Evolutionary conservation across 2,329 filamentous ascomycete species (phyloP).

Genomic region (Verticillium klebahnii): DNA sequence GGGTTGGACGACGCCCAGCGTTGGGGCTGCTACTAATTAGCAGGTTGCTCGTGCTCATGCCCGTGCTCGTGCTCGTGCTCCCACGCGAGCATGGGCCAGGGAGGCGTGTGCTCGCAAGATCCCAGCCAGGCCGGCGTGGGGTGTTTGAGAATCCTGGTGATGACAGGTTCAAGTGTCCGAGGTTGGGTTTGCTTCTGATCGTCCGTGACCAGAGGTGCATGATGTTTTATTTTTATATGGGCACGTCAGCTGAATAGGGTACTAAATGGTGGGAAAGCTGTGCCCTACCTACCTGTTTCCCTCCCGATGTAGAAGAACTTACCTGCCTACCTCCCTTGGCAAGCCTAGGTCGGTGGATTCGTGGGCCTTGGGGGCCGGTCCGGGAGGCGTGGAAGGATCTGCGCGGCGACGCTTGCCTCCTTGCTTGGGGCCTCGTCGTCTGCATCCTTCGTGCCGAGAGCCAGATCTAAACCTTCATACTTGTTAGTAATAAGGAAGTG

Average conservation of each 20-base stretch:
- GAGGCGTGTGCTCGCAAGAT: background rate
- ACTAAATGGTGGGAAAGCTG: background rate
- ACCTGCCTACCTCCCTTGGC: too few relatives aligned
- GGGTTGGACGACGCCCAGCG: background rate
- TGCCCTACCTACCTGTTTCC: background rate
- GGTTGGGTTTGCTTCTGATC: background rate
- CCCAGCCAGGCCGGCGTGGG: background rate
- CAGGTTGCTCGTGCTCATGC: background rate
- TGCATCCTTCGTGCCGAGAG: too few relatives aligned
- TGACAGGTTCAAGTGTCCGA: background rate
- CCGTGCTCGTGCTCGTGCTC: background rate
- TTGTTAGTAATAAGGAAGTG: too few relatives aligned
- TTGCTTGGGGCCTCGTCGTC: too few relatives aligned
- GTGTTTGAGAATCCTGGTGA: background rate
- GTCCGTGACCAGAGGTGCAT: background rate
- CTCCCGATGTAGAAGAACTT: too few relatives aligned
- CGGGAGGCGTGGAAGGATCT: too few relatives aligned
- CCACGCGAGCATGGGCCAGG: background rate
- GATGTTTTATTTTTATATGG: background rate
- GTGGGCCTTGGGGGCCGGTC: too few relatives aligned
- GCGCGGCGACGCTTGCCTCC: too few relatives aligned
- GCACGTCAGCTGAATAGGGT: background rate
- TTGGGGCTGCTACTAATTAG: too few relatives aligned
- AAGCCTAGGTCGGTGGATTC: too few relatives aligned
- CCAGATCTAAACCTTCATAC: too few relatives aligned